phyloP scores from a whole-genome alignment of 441 rosid species.

The Omphalea diandra region DNA sequence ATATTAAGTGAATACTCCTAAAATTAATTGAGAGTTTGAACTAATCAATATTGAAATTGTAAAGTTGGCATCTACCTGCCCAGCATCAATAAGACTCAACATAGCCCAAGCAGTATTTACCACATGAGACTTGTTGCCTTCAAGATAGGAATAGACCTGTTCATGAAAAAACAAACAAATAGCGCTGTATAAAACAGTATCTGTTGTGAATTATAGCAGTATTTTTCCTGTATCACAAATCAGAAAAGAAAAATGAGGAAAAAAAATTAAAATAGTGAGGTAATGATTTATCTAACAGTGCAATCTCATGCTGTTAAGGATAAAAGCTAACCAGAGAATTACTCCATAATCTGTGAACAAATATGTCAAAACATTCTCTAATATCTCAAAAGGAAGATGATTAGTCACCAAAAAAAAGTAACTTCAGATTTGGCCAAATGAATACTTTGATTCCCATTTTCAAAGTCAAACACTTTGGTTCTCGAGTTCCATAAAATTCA shows the following conservation, averaged over 20 bases:
- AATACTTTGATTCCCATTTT: too few species aligned
- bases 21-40: too few species aligned
- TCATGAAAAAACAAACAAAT: conserved; percentile 4
- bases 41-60: neutral
- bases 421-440: too few species aligned
- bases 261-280: too few species aligned
- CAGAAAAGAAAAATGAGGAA: neutral
- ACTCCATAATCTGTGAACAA: neutral
- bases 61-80: conserved; percentile 47
- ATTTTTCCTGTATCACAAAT: neutral
- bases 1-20: too few species aligned
- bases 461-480: too few species aligned
- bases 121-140: conserved; percentile 57
- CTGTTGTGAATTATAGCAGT: neutral
- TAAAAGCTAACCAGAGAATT: neutral
- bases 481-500: neutral
- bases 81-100: conserved; percentile 68
- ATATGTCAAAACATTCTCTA: neutral
- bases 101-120: conserved; percentile 89
- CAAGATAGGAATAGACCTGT: conserved; percentile 63
- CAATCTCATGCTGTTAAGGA: neutral
- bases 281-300: neutral
- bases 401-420: too few species aligned
- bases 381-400: too few species aligned
- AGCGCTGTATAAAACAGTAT: neutral